Evolutionary conservation across 495 filamentous ascomycete genomes (phyloP).

Genomic region (Lasiosphaeriaceae sp.): DNA sequence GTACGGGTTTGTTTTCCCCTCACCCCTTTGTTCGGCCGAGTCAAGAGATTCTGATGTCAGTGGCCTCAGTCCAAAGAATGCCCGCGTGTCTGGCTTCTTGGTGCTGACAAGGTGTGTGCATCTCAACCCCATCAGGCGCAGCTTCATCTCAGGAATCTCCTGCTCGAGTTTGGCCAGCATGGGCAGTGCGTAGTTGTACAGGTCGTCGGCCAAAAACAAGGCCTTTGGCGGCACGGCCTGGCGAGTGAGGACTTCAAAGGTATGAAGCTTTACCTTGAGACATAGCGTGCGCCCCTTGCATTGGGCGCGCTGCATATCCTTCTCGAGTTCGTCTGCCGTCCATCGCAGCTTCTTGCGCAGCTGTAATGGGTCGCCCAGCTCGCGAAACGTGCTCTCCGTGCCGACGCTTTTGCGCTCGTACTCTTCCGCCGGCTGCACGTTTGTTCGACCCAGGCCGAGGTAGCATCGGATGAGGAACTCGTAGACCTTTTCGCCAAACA

Average conservation of each 20-base stretch:
- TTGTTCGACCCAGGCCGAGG: conserved; percentile 85
- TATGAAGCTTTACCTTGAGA: conserved; percentile 91
- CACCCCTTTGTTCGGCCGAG: conserved; percentile 7
- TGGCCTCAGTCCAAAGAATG: conserved; percentile 71
- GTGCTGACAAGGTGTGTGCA: conserved; percentile 83
- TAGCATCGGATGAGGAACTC: conserved; percentile 81
- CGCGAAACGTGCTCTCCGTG: conserved; percentile 88
- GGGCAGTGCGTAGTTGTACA: conserved; percentile 76
- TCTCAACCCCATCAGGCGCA: conserved; percentile 84
- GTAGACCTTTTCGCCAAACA: conserved; percentile 90
- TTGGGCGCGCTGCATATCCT: conserved; percentile 72
- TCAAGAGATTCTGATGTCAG: conserved; percentile 2
- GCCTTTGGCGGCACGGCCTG: conserved; percentile 73
- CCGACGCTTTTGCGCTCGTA: conserved; percentile 92
- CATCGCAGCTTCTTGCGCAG: conserved; percentile 72
- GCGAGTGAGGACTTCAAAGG: conserved; percentile 84
- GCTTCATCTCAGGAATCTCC: conserved; percentile 74
- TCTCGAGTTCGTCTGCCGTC: conserved; percentile 83
- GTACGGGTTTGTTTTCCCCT: background rate
- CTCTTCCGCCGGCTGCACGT: conserved; percentile 79
- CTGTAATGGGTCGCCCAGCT: conserved; percentile 63
- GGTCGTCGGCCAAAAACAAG: conserved; percentile 67
- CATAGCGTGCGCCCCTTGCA: conserved; percentile 87
- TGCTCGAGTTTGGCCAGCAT: conserved; percentile 84
- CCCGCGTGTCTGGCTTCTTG: conserved; percentile 64